Evolutionary conservation across 495 filamentous ascomycete genomes (phyloP), one percentile per base, ranked within the genome.

Genomic region (Trichoderma virens): DNA sequence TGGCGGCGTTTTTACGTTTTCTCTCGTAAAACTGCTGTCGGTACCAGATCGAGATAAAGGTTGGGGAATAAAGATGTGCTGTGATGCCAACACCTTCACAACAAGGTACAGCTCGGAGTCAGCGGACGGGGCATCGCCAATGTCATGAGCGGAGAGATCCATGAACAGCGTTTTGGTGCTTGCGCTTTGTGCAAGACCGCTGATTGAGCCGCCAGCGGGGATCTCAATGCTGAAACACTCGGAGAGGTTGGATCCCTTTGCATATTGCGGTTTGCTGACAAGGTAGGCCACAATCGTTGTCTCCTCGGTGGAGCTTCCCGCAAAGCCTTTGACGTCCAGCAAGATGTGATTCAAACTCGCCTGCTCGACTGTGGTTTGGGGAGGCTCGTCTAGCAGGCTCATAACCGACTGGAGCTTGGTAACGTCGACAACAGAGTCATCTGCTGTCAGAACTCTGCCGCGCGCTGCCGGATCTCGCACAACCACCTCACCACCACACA

Each of bases 371-470:
- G 82, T 75, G 7, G 79, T 76, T 5, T 80, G 81, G 5, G 92
- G 92, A 28, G 86, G 84, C 67, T 87, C 88, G 62, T 96, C 90
- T 16, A 99, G 82, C 71, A 98, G 83, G 71, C 91, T 95, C 94
- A 99, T 99, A 67, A 90, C 86, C 5, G 93, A 93, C 76, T 99
- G 94, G 59, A 97, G 80, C 69, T 85, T 90, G 25, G 92, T 92
- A 67, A 98, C 84, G 65, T 97, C 92, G 38, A 98, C 87, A 41
- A 91, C 90, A 0, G 93, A 96, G 73, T 99, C 94, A 45, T 96
- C 90, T 2, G 89, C 90, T 0, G 92, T 97, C 59, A 99, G 75
- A 38, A 98, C 83, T 28, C 92, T 84, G 34, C 94, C 94, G n/a
- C 86, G 80, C 67, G 90, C 85, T 11, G 82, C 82, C 1, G 93